Evolutionary conservation across 371 early-diverging fungal genomes (phyloP).

Genomic region (Mortierella sp.): DNA sequence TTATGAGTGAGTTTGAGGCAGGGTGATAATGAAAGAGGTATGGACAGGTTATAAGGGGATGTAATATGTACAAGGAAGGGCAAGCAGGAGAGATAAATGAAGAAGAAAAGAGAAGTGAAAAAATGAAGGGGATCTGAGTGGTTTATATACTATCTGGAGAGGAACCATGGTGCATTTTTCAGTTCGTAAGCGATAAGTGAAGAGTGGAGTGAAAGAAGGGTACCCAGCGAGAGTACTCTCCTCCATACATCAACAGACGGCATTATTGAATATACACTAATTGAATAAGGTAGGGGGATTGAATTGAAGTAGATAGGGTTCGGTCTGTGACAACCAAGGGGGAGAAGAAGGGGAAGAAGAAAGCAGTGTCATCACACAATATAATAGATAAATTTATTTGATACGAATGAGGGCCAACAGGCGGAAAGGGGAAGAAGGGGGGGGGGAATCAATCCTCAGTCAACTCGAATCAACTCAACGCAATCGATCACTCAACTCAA

Average conservation of each 20-base stretch:
- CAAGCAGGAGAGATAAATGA: not conserved
- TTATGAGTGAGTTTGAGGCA: not conserved
- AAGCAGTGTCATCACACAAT: not conserved
- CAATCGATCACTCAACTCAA: too few relatives aligned
- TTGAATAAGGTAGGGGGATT: not conserved
- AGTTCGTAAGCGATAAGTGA: not conserved
- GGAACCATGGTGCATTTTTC: not conserved
- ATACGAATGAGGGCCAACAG: not conserved
- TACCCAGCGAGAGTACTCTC: not conserved
- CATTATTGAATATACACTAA: too few relatives aligned
- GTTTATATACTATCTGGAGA: not conserved
- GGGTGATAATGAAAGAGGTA: not conserved
- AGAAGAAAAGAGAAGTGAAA: not conserved
- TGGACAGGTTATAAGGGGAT: not conserved
- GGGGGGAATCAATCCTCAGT: too few relatives aligned
- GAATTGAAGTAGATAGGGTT: not conserved
- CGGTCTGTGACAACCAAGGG: conserved; percentile 2
- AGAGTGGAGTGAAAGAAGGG: not conserved
- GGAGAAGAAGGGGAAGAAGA: not conserved
- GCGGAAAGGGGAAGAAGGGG: too few relatives aligned
- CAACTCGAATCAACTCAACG: not conserved
- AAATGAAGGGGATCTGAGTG: not conserved
- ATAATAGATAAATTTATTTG: not conserved
- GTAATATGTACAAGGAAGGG: not conserved
- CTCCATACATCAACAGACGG: too few relatives aligned